Percentiles rank a stretch among this genome's conserved stretches.
Evolutionary conservation across 2,329 filamentous ascomycete genomes (phyloP).

Genomic region (Diaporthe citri): DNA sequence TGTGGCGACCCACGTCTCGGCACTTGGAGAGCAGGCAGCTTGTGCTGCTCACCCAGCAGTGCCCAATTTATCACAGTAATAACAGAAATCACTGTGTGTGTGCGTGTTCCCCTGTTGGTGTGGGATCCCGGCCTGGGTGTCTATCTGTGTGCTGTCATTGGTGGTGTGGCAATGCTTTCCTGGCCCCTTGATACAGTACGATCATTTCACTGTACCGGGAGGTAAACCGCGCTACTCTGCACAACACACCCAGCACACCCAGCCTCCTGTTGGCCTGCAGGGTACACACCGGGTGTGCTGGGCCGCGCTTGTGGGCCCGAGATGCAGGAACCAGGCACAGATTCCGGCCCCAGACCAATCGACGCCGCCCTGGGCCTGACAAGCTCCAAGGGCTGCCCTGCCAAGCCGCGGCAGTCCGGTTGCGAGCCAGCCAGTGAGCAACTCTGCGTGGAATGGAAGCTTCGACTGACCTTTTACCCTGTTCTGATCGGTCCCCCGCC

Average conservation of each 20-base stretch:
- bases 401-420: slow-evolving; percentile 16
- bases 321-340: slow-evolving; percentile 38
- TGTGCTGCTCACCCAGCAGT: not conserved
- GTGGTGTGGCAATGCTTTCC: slow-evolving; percentile 11
- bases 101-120: not conserved
- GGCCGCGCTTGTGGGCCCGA: slow-evolving; percentile 6
- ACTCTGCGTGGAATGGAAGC: not conserved
- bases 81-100: not conserved
- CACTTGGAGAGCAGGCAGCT: not conserved
- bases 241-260: not conserved
- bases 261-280: not conserved
- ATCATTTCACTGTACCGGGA: slow-evolving; percentile 8
- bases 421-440: not conserved
- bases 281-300: not conserved
- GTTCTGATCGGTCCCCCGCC: not conserved
- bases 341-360: slow-evolving; percentile 21
- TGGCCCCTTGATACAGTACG: slow-evolving; percentile 19
- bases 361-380: not conserved
- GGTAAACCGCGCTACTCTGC: slow-evolving; percentile 19
- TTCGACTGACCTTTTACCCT: slow-evolving; percentile 4
- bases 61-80: not conserved
- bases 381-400: slow-evolving; percentile 24
- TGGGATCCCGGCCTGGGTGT: slow-evolving; percentile 7
- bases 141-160: slow-evolving; percentile 2
- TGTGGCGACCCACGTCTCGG: not conserved